A percentile compares a stretch with the other conserved stretches of the same genome.
Evolutionary conservation across 257 asterid genomes (phyloP).

Genomic region (Osmanthus fragrans): DNA sequence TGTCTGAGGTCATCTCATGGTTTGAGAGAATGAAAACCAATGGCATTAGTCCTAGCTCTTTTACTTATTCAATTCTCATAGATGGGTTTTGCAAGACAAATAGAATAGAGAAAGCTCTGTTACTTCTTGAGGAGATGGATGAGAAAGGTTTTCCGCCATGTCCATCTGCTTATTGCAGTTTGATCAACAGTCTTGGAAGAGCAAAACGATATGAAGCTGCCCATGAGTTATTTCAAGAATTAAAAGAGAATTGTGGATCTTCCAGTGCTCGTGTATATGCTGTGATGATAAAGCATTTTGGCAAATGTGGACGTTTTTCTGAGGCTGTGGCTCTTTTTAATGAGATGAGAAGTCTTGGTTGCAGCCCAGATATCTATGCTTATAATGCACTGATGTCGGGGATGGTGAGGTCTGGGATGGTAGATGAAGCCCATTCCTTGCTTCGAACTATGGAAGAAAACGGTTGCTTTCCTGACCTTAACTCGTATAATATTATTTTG

Average conservation of each 20-base stretch:
- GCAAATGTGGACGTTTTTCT: background rate
- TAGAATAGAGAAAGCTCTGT: conserved; percentile 6
- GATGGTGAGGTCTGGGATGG: conserved; percentile 1
- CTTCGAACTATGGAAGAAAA: background rate
- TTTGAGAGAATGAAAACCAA: background rate
- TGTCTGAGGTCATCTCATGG: background rate
- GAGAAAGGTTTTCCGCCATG: conserved; percentile 6
- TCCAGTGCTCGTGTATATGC: background rate
- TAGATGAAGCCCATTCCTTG: background rate
- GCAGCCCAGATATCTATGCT: background rate
- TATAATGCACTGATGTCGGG: conserved; percentile 1
- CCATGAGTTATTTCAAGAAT: background rate
- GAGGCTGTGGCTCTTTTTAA: background rate
- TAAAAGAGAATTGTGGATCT: background rate
- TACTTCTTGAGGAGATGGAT: conserved; percentile 4
- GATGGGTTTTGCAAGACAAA: background rate
- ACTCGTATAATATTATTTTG: background rate
- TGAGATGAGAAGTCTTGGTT: conserved; percentile 1
- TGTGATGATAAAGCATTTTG: conserved; percentile 3
- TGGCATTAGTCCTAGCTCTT: background rate
- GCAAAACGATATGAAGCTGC: conserved; percentile 1
- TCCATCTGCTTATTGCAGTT: background rate
- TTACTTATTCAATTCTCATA: background rate
- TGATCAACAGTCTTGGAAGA: conserved; percentile 1
- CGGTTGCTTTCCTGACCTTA: background rate